A percentile compares a stretch with the other conserved stretches of the same genome.
These are phyloP conservation scores for Trametes polyzona DNA, from an alignment of 1,284 basidiomycete species.

Conservation along the genomic window DNA sequence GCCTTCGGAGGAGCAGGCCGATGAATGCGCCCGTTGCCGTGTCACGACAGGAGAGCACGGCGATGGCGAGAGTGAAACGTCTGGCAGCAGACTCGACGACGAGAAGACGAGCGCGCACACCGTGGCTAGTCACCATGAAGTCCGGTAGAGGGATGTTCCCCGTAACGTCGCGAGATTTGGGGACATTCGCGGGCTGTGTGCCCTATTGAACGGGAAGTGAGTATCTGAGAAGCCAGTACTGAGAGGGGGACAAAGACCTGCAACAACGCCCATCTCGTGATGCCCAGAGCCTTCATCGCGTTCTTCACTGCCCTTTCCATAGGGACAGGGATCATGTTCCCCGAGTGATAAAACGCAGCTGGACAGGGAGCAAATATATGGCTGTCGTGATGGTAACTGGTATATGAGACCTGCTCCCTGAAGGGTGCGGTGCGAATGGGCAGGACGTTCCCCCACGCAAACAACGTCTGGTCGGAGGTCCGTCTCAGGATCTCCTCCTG, in stretches of 20 bases:
- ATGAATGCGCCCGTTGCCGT: slow-evolving; percentile 14
- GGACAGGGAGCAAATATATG: slow-evolving; percentile 23
- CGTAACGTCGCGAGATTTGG: background rate
- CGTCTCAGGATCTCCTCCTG: slow-evolving; percentile 23
- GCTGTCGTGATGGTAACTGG: slow-evolving; percentile 20
- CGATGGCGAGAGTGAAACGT: slow-evolving; percentile 13
- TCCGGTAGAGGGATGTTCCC: slow-evolving; percentile 16
- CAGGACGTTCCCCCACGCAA: slow-evolving; percentile 21
- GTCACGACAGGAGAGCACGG: slow-evolving; percentile 19
- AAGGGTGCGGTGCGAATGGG: slow-evolving; percentile 14
- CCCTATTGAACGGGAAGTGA: no score
- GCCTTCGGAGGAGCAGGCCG: slow-evolving; percentile 22
- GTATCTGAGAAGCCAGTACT: no score
- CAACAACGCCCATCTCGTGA: background rate
- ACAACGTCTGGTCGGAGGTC: slow-evolving; percentile 24
- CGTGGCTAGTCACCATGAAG: slow-evolving; percentile 17
- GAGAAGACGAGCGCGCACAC: slow-evolving; percentile 19
- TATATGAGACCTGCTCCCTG: slow-evolving; percentile 10
- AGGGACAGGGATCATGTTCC: slow-evolving; percentile 9
- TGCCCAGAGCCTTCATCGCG: slow-evolving; percentile 7
- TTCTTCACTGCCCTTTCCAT: slow-evolving; percentile 11
- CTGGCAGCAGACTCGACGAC: slow-evolving; percentile 15
- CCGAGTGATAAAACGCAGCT: slow-evolving; percentile 15
- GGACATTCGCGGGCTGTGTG: background rate
- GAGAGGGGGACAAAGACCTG: background rate